Evolutionary conservation across 2,329 filamentous ascomycete species (phyloP).

Genomic region (Phialophora tarda): DNA sequence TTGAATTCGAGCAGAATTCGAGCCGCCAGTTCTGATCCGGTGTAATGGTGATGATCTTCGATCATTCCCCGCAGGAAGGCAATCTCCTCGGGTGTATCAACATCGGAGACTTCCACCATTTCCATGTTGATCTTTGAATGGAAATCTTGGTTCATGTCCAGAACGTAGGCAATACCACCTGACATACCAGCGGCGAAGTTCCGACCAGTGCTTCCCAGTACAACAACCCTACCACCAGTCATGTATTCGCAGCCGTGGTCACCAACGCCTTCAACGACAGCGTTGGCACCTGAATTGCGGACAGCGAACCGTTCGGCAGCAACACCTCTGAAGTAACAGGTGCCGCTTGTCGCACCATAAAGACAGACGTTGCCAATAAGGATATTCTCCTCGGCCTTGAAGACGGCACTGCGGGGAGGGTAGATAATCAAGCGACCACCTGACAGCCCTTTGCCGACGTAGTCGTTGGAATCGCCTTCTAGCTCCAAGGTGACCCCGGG

Average conservation of each 20-base stretch:
- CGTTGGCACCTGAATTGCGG: slow-evolving; percentile 91
- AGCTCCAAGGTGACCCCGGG: slow-evolving; percentile 93
- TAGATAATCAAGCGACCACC: slow-evolving; percentile 93
- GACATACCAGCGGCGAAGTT: slow-evolving; percentile 99
- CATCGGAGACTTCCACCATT: slow-evolving; percentile 87
- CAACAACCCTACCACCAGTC: slow-evolving; percentile 89
- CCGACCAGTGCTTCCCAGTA: slow-evolving; percentile 86
- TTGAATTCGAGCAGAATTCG: slow-evolving; percentile 95
- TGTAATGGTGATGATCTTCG: slow-evolving; percentile 98
- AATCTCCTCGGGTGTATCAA: slow-evolving; percentile 87
- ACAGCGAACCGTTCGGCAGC: slow-evolving; percentile 96
- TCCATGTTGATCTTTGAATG: slow-evolving; percentile 92
- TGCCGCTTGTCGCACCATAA: slow-evolving; percentile 89
- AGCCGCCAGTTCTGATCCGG: slow-evolving; percentile 90
- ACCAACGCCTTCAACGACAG: slow-evolving; percentile 95
- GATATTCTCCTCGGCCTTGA: slow-evolving; percentile 95
- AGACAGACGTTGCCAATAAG: slow-evolving; percentile 93
- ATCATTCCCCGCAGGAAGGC: slow-evolving; percentile 88
- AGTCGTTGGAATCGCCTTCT: slow-evolving; percentile 95
- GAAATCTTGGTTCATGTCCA: slow-evolving; percentile 90
- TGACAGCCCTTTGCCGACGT: slow-evolving; percentile 93
- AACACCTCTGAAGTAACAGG: slow-evolving; percentile 95
- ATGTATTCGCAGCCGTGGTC: slow-evolving; percentile 99
- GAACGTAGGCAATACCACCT: slow-evolving; percentile 92
- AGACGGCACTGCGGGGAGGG: slow-evolving; percentile 85